Base-by-base conservation (phyloP, 2,329 filamentous ascomycete species). In the Triangularia setosa region DNA sequence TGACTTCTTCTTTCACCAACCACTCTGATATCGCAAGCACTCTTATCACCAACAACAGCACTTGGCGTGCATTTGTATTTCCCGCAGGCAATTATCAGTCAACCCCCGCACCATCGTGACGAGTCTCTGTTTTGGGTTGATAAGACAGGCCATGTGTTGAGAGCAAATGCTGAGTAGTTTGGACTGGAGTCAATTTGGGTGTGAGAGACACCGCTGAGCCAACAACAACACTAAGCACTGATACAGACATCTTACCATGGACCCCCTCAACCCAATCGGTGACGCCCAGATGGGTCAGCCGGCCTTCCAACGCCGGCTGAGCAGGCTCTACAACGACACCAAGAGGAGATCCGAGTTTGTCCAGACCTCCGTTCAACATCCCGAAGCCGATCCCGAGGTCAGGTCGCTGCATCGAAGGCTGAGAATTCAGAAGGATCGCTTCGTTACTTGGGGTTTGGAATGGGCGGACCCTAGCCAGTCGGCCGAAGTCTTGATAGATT, bases 371-470 rank as follows among this genome's bases (percentile, higher is more conserved):
- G 83, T 82, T 68, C 87, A 82, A 75, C 86, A 86, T 73, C 79
- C 84, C 71, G 80, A 89, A 72, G 68, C 67, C 60, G 82, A 88
- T 73, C 89, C 90, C 24, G 89, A 92, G 68, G 85, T 91, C 73
- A 87, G 88, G 72, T 83, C 84, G 16, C 79, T 93, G 30, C 89
- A 93, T 74, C 87, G 90, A 67, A 92, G 91, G 74, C 84, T 92
- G 68, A 85, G 89, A 68, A 92, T 93, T 69, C 91, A 93, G 72
- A 92, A 91, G 74, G 90, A 93, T 77, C 84, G 91, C 16, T 80
- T 93, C 56, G 87, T 91, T 64, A 89, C 87, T 65, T 94, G 91
- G 91, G 91, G 90, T 0, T 79, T 92, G 60, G 89, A 92, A 75
- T 94, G 91, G 91, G 90, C 87, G 63, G 90, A 93, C 74, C 87